Evolutionary conservation across 1,284 basidiomycete species (phyloP), one percentile per base, ranked within the genome.

Genomic region (Trichosporon sp.): DNA sequence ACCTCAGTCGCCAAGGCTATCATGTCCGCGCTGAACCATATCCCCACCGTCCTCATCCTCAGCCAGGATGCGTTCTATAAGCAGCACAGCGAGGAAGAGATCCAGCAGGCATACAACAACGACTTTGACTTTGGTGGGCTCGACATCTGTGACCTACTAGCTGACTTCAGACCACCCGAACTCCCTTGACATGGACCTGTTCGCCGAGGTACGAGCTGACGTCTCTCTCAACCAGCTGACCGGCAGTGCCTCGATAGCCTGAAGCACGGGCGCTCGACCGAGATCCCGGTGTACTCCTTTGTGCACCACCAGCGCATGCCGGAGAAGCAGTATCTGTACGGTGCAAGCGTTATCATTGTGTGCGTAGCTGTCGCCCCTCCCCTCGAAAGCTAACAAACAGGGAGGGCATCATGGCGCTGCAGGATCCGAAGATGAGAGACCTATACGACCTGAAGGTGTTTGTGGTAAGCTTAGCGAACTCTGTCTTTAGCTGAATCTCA

Each of bases 211-310:
- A 32, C 32, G 71, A 21, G 14, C 32, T 6, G 26, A 26, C 10
- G 31, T 7, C 7, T 16, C 48, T 31, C 11, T 61, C 11, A 65
- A 16, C 37, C 48, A 64, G 66, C 73, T 78, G 73, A 78, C 66
- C 7, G 2, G 2, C n/a, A 96, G 90, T 96, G 94, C 80, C 84
- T 98, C 63, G 84, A 88, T 35, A 93, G 96, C 78, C 84, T 98
- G 72, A 97, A 96, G 83, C 86, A 89, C 5, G 92, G 93, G 78
- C 89, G 80, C 64, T 84, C 86, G 0, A 86, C 86, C 0, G 80
- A 84, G 80, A 94, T 98, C 70, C 96, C 96, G 0, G 89, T 96
- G 8, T 99, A 99, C 83, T 96, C 94, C 0, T 99, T 99, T 82
- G 87, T 89, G 19, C 88, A 93, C 75, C 96, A 99, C 84, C 94